Conservation (phyloP, 2,329 filamentous ascomycete genomes). For the Dactylella cylindrospora region DNA sequence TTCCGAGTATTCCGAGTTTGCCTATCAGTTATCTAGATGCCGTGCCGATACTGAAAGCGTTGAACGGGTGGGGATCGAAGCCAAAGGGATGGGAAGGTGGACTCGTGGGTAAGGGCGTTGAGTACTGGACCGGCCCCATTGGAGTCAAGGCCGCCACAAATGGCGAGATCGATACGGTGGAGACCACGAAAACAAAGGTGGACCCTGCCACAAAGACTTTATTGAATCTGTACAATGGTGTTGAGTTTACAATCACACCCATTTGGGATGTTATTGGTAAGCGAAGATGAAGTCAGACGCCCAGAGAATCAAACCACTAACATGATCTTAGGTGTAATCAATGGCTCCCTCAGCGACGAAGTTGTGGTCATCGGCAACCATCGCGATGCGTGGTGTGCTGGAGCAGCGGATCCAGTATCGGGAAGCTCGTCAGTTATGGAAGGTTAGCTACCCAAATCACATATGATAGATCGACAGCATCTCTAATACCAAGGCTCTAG, state of each 20-base stretch:
- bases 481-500: too few species aligned
- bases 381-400: slow-evolving; percentile 88
- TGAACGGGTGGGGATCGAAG: slow-evolving; percentile 76
- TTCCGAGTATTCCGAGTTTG: slow-evolving; percentile 78
- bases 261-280: slow-evolving; percentile 40
- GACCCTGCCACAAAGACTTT: slow-evolving; percentile 71
- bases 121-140: slow-evolving; percentile 74
- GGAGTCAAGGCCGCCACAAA: slow-evolving; percentile 66
- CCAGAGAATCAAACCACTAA: neutral
- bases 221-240: slow-evolving; percentile 26
- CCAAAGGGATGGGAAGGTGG: slow-evolving; percentile 74
- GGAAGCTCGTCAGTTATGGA: slow-evolving; percentile 58
- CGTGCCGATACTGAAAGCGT: slow-evolving; percentile 67
- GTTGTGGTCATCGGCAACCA: slow-evolving; percentile 90
- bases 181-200: slow-evolving; percentile 76
- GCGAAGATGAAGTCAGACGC: neutral
- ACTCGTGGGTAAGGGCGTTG: slow-evolving; percentile 68
- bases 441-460: slow-evolving; percentile 76
- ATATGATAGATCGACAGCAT: neutral
- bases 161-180: slow-evolving; percentile 83
- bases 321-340: slow-evolving; percentile 73
- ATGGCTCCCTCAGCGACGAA: slow-evolving; percentile 83
- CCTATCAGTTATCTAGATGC: slow-evolving; percentile 88
- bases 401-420: slow-evolving; percentile 75
- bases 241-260: slow-evolving; percentile 16